Evolutionary conservation across 352 stramenopile genomes (phyloP).

Genomic region (Phytopythium sindhum): DNA sequence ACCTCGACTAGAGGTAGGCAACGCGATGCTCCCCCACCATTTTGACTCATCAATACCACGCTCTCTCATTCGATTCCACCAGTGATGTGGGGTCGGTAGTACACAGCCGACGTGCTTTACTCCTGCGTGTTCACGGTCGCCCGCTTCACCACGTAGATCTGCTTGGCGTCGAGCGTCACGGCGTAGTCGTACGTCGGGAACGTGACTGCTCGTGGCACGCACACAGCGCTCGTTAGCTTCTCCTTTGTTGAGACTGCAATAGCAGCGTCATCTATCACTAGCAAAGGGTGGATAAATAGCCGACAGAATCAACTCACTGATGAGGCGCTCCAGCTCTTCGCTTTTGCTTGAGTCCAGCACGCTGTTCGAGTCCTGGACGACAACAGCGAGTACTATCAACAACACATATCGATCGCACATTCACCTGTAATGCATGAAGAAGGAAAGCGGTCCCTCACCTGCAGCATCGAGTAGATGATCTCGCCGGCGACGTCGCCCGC

Average conservation of each 20-base stretch:
- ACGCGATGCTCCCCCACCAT: background rate
- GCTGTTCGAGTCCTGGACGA: slow-evolving; percentile 48
- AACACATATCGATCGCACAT: background rate
- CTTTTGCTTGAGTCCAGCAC: slow-evolving; percentile 50
- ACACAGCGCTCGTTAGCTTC: no score
- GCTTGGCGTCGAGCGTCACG: slow-evolving; percentile 55
- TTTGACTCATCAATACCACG: background rate
- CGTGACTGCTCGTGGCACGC: slow-evolving; percentile 28
- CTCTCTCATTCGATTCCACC: background rate
- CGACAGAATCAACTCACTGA: slow-evolving; percentile 25
- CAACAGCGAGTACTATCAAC: background rate
- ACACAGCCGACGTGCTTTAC: background rate
- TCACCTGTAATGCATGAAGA: background rate
- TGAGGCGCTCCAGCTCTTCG: slow-evolving; percentile 64
- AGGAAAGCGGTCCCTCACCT: slow-evolving; percentile 16
- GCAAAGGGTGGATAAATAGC: background rate
- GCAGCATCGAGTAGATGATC: slow-evolving; percentile 64
- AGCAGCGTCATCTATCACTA: background rate
- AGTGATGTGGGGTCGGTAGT: no score
- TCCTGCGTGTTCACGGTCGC: slow-evolving; percentile 27
- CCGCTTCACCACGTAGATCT: slow-evolving; percentile 79
- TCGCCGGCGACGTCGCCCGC: slow-evolving; percentile 51
- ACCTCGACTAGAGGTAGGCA: slow-evolving; percentile 40
- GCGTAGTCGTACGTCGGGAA: slow-evolving; percentile 67
- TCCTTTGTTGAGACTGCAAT: background rate